A percentile compares a stretch with the other conserved stretches of the same genome.
Evolutionary conservation across 495 filamentous ascomycete genomes (phyloP).

Genomic region (Hypoxylon fuscum): DNA sequence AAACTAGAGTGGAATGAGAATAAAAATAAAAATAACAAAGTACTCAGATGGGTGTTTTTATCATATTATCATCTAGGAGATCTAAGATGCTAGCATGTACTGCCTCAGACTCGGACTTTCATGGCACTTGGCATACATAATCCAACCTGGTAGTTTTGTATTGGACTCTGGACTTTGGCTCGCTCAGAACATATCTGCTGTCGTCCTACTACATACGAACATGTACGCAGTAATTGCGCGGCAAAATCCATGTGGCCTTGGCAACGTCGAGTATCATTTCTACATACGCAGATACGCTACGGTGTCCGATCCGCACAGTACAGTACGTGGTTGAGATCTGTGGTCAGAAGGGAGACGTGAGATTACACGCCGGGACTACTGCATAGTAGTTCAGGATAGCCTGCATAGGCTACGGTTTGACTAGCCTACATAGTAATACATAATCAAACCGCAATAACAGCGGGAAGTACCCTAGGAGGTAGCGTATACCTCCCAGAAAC

Average conservation of each 20-base stretch:
- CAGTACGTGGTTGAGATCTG: neutral
- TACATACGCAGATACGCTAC: no score
- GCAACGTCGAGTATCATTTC: conserved; percentile 9
- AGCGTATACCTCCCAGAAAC: conserved; percentile 34
- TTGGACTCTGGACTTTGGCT: conserved; percentile 24
- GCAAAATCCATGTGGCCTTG: conserved; percentile 41
- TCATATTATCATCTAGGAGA: conserved; percentile 8
- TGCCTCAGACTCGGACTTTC: conserved; percentile 30
- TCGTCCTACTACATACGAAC: no score
- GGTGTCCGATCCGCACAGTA: neutral
- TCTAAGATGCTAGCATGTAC: conserved; percentile 29
- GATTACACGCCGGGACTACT: conserved; percentile 31
- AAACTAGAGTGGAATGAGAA: neutral
- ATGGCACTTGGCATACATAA: conserved; percentile 38
- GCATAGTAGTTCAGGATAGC: conserved; percentile 24
- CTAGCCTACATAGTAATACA: conserved; percentile 13
- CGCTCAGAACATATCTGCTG: conserved; percentile 34
- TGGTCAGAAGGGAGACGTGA: conserved; percentile 31
- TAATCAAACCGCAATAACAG: conserved; percentile 14
- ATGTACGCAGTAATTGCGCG: conserved; percentile 41
- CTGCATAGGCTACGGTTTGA: conserved; percentile 4
- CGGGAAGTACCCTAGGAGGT: conserved; percentile 25
- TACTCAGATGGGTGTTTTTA: conserved; percentile 5
- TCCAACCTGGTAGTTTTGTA: conserved; percentile 8
- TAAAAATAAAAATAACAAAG: conserved; percentile 16